A percentile compares a stretch with the other conserved stretches of the same genome.
These are phyloP conservation scores for Dactylellina haptotyla DNA, from an alignment of 2,329 filamentous ascomycete species.

Conservation along the genomic window DNA sequence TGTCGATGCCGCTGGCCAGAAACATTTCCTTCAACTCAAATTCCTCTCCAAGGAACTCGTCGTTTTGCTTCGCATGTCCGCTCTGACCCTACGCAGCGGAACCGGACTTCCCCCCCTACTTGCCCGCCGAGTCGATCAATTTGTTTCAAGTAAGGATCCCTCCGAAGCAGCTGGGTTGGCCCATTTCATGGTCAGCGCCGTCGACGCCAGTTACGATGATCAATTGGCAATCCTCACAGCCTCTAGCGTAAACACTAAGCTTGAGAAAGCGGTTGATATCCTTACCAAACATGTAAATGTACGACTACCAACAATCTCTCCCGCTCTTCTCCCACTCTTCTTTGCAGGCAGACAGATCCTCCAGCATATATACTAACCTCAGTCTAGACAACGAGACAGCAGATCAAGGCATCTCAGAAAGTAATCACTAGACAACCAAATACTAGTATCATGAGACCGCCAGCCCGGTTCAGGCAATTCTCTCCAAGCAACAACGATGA, in stretches of 20 bases:
- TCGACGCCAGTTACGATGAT: constrained; percentile 88
- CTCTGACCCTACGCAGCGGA: constrained; percentile 68
- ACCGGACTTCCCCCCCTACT: constrained; percentile 81
- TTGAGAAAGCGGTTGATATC: constrained; percentile 84
- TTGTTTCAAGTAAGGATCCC: constrained; percentile 83
- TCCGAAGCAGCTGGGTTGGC: constrained; percentile 85
- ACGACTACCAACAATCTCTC: constrained; percentile 65
- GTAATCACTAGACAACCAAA: constrained; percentile 56
- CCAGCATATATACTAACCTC: background rate
- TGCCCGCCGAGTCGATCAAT: constrained; percentile 84
- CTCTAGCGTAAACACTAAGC: constrained; percentile 77
- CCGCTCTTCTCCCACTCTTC: constrained; percentile 63
- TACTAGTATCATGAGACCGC: constrained; percentile 51
- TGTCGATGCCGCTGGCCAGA: constrained; percentile 68
- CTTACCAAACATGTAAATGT: constrained; percentile 87
- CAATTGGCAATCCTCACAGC: constrained; percentile 88
- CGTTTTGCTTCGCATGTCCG: constrained; percentile 82
- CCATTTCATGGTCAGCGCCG: constrained; percentile 95
- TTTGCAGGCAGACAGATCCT: background rate
- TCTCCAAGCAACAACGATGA: constrained; percentile 71
- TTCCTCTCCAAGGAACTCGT: constrained; percentile 86
- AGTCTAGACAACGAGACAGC: constrained; percentile 37
- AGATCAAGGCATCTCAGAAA: constrained; percentile 52
- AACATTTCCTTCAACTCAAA: constrained; percentile 78
- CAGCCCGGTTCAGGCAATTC: constrained; percentile 59